Base-by-base conservation (phyloP, 495 filamentous ascomycete species). In the Lepidopterella palustris region DNA sequence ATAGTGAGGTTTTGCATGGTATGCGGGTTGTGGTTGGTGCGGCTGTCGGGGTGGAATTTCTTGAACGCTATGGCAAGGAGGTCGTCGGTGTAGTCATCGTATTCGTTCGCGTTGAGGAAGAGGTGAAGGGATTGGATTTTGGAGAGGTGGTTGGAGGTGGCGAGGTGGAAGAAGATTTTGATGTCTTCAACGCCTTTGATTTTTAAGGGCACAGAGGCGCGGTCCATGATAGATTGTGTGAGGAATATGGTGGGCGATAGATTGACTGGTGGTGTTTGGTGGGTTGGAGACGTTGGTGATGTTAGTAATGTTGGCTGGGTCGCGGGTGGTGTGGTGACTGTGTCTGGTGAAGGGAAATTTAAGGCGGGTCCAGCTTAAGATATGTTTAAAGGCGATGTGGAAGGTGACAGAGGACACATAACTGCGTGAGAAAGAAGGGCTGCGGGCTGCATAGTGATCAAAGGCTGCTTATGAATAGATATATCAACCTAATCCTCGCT, bases 11-110 rank as follows among this genome's bases (percentile, higher is more conserved):
- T 13, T 8, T 31, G 1, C 9, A 57, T 55, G 3, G 45, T 35
- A 31, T 62, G 55, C n/a, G 53, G 31, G 28, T 45, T 57, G 4
- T 6, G 10, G n/a, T 42, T 40, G 18, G 40, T n/a, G 13, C 8
- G 27, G n/a, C n/a, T n/a, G 48, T 27, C 27, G 2, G 58, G 58
- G 8, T 35, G 51, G 35, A 61, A 56, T 2, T 11, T 10, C n/a
- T 48, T 21, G 18, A 61, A 27, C 18, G 52, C 52, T 9, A 61
- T 56, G 24, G 51, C 58, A 0, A 61, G 40, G 26, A 28, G 27
- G 51, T 61, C 58, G 42, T 61, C 58, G 9, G 21, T 20, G 20
- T 24, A 49, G 21, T 47, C 42, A 25, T 47, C 24, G 42, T 29
- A 45, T 15, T 55, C 2, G 26, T 23, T 3, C 3, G 58, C 51